A percentile compares a stretch with the other conserved stretches of the same genome.
Conservation (phyloP, 345 rosid genomes). For the Ceriops zippeliana region DNA sequence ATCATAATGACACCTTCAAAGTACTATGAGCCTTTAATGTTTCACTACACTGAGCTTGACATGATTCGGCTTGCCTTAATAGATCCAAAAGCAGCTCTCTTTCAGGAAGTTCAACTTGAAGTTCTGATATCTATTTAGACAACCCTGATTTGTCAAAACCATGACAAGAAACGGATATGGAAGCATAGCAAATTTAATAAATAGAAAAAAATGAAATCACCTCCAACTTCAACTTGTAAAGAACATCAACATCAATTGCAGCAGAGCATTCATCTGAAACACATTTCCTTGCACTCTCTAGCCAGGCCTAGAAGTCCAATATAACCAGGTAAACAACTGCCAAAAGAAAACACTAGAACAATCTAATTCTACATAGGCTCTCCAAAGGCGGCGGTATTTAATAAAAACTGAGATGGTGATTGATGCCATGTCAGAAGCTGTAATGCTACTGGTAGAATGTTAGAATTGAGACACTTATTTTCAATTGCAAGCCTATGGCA, state of each 20-base stretch:
- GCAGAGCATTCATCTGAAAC: slow-evolving; percentile 35
- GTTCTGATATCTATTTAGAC: slow-evolving; percentile 54
- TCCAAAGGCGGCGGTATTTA: not conserved
- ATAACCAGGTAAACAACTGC: slow-evolving; percentile 18
- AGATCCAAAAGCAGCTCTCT: slow-evolving; percentile 49
- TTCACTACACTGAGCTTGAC: slow-evolving; percentile 49
- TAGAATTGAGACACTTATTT: too few species aligned
- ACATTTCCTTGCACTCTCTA: slow-evolving; percentile 47
- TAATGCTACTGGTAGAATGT: too few species aligned
- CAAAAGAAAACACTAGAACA: not conserved
- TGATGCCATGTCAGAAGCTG: too few species aligned
- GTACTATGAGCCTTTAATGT: slow-evolving; percentile 46
- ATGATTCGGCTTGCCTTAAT: slow-evolving; percentile 50
- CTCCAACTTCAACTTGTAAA: slow-evolving; percentile 74
- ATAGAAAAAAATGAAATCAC: slow-evolving; percentile 33
- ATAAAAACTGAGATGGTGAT: too few species aligned
- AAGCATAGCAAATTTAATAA: slow-evolving; percentile 2
- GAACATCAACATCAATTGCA: slow-evolving; percentile 50
- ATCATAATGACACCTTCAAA: slow-evolving; percentile 45
- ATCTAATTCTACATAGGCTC: not conserved
- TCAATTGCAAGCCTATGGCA: too few species aligned
- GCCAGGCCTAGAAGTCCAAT: slow-evolving; percentile 49
- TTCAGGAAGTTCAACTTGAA: slow-evolving; percentile 68
- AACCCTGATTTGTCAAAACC: slow-evolving; percentile 16
- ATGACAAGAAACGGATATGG: slow-evolving; percentile 12